Base-by-base conservation (phyloP, 192 early-diverging fungal species). In the Backusella liffmaniae region DNA sequence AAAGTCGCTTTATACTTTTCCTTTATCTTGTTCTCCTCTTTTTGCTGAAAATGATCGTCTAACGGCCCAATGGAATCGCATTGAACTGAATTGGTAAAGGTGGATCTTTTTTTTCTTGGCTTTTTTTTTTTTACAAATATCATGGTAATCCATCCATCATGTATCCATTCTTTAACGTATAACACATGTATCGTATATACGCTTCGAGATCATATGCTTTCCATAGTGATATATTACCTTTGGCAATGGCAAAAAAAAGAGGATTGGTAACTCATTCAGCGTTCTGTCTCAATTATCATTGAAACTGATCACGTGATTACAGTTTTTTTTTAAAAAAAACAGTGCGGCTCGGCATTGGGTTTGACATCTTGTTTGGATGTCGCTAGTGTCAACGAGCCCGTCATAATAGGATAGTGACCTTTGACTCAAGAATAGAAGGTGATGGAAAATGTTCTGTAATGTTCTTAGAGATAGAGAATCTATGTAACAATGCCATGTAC, bases 231-330 rank as follows among this genome's bases (percentile, higher is more conserved):
- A 74, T 35, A 59, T 37, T 44, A 65, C 46, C 72, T 59, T 73
- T 74, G 73, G 65, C 59, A 44, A 67, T 66, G 16, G 29, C 59
- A 37, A 26, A 74, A 26, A 74, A 74, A 66, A 65, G 51, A 56
- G 72, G 72, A 73, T 23, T 62, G 56, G 26, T 62, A 62, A 62
- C 13, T 8, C 9, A 62, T 62, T 10, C 21, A 23, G 26, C 10
- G 8, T 59, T 59, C 53, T 10, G 53, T 59, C 10, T 26, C 7
- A 59, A 12, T 59, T 59, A 59, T 10, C 21, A 2, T 59, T 26
- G 53, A 26, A 26, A 1, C 3, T 59, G 53, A 10, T 0, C 53
- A 59, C 53, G 53, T 59, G 53, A 59, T 1, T 1, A 10, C 10
- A 1, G 1, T 12, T 39, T 9, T 26, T 26, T 59, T 59, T 59